Conservation (phyloP, 768 basidiomycete genomes). For the Kondoa subrosea region DNA sequence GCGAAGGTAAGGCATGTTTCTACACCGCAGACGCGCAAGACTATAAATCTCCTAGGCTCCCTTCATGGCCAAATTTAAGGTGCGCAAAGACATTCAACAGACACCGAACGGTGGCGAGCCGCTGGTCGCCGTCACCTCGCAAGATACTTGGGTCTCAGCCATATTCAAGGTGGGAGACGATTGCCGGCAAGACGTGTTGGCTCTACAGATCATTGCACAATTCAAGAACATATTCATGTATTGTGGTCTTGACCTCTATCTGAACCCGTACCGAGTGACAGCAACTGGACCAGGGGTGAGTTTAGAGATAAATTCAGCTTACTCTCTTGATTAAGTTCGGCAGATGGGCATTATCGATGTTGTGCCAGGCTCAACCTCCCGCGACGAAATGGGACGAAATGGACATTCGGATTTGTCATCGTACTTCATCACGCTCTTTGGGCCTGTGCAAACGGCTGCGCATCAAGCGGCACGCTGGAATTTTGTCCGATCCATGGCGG, state of each 20-base stretch:
- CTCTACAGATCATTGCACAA: constrained; percentile 94
- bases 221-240: constrained; percentile 93
- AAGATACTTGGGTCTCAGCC: constrained; percentile 62
- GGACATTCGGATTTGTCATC: constrained; percentile 91
- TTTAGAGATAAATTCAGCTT: constrained; percentile 16
- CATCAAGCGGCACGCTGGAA: constrained; percentile 74
- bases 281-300: constrained; percentile 88
- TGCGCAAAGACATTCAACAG: constrained; percentile 31
- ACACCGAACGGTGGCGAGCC: constrained; percentile 11
- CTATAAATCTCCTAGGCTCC: constrained; percentile 59
- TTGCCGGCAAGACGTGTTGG: constrained; percentile 94
- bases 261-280: constrained; percentile 91
- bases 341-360: constrained; percentile 98
- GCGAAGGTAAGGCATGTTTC: constrained; percentile 54
- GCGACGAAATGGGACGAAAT: constrained; percentile 97
- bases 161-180: constrained; percentile 99
- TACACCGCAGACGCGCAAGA: neutral
- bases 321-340: constrained; percentile 8
- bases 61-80: constrained; percentile 99
- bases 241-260: constrained; percentile 72
- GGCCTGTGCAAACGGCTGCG: constrained; percentile 47
- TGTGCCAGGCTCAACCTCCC: constrained; percentile 88
- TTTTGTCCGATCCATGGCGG: constrained; percentile 98
- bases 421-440: constrained; percentile 88
- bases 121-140: constrained; percentile 34